phyloP scores from a whole-genome alignment of 164 flowering plant genomes.

The Vitis rotundifolia region DNA sequence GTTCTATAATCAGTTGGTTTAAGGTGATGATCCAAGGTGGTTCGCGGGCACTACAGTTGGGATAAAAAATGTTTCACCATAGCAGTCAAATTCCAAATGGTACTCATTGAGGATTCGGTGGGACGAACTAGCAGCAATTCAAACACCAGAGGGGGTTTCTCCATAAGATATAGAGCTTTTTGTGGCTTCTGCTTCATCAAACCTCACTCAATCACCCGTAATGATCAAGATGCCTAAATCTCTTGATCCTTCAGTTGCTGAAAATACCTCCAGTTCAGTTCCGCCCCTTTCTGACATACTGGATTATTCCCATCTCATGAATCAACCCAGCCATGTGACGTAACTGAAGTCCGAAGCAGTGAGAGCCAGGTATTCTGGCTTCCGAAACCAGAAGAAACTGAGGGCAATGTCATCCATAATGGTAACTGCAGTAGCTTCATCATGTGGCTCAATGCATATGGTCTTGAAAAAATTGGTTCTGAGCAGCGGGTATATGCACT shows the following conservation, averaged over 20 bases:
- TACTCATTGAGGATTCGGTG: conserved; percentile 64
- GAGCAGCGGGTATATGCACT: too few species aligned
- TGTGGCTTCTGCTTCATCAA: conserved; percentile 33
- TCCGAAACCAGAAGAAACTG: conserved; percentile 25
- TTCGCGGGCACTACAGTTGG: too few species aligned
- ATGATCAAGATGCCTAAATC: conserved; percentile 53
- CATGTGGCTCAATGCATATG: conserved; percentile 14
- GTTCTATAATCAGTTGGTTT: too few species aligned
- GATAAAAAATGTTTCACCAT: too few species aligned
- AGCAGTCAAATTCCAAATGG: too few species aligned
- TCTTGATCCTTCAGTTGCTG: conserved; percentile 33
- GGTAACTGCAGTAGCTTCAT: conserved; percentile 16
- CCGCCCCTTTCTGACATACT: conserved; percentile 49
- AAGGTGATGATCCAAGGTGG: too few species aligned
- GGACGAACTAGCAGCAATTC: conserved; percentile 83
- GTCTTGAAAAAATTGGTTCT: too few species aligned
- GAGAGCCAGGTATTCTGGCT: conserved; percentile 41
- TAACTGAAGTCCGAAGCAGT: conserved; percentile 35
- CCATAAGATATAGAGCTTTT: conserved; percentile 91
- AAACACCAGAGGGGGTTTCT: conserved; percentile 82
- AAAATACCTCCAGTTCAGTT: conserved; percentile 22
- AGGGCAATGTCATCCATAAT: conserved; percentile 10
- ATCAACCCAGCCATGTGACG: conserved; percentile 23
- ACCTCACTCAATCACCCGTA: conserved; percentile 20
- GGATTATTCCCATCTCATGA: conserved; percentile 42